phyloP scores from a whole-genome alignment of 2,329 filamentous ascomycete species.

The Tolypocladium paradoxum region DNA sequence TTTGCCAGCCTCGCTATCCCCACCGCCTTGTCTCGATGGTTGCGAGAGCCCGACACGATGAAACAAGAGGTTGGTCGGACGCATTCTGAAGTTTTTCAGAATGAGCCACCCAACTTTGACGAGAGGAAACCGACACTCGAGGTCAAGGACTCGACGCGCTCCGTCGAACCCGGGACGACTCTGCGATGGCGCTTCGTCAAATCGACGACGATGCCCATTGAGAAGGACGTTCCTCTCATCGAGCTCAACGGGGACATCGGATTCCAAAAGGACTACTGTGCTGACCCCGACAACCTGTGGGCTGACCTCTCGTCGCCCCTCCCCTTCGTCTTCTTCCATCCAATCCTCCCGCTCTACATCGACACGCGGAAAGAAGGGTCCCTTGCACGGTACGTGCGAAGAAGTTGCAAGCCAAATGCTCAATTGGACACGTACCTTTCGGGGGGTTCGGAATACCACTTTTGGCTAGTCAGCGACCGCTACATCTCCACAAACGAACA shows the following conservation, averaged over 20 bases:
- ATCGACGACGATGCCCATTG: conserved; percentile 35
- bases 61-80: conserved; percentile 56
- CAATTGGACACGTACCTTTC: conserved; percentile 77
- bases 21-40: conserved; percentile 66
- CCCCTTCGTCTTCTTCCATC: conserved; percentile 81
- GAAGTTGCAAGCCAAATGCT: conserved; percentile 89
- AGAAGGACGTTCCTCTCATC: conserved; percentile 46
- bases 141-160: conserved; percentile 36
- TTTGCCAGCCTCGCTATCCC: conserved; percentile 68
- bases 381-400: conserved; percentile 73
- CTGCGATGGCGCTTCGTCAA: conserved; percentile 62
- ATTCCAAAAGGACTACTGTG: conserved; percentile 62
- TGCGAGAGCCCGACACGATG: conserved; percentile 61
- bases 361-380: conserved; percentile 85
- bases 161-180: conserved; percentile 19
- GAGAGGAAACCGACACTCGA: conserved; percentile 31
- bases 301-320: conserved; percentile 51
- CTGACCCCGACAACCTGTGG: conserved; percentile 56
- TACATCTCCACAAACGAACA: conserved; percentile 56
- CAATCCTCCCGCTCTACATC: conserved; percentile 80
- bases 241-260: conserved; percentile 73
- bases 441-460: conserved; percentile 69
- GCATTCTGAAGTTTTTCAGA: conserved; percentile 57
- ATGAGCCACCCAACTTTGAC: conserved; percentile 32
- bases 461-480: conserved; percentile 81